Conservation (phyloP, 75 land plant genomes). For the Selaginella tamariscina region DNA sequence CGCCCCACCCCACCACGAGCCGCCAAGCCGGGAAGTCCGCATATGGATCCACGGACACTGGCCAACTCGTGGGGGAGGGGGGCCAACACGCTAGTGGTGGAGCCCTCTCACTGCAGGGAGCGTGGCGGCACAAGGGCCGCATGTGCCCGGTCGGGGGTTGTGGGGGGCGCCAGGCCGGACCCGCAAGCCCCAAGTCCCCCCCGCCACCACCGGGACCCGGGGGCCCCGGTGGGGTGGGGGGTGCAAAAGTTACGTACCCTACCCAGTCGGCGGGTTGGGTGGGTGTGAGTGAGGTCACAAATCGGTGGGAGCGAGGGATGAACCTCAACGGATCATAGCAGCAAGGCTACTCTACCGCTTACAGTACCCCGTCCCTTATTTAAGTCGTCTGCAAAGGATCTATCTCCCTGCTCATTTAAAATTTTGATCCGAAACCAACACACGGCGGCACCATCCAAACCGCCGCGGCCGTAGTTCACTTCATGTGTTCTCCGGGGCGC, state of each 20-base stretch:
- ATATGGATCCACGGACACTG: neutral
- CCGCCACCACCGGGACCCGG: neutral
- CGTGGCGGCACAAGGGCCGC: conserved; percentile 2
- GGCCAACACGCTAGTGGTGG: neutral
- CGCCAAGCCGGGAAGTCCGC: neutral
- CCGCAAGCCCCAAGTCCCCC: neutral
- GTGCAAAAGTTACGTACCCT: neutral
- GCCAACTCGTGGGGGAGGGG: neutral
- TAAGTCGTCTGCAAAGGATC: neutral
- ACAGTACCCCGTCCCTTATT: neutral
- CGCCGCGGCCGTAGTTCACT: too few relatives aligned
- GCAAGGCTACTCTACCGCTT: neutral
- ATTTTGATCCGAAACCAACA: conserved; percentile 16
- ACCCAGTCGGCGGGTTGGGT: neutral
- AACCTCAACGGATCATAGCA: neutral
- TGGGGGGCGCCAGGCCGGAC: conserved; percentile 1
- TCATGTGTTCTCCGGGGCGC: neutral
- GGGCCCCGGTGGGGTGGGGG: too few relatives aligned
- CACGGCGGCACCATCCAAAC: too few relatives aligned
- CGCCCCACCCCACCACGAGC: neutral
- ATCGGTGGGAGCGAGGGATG: conserved; percentile 14
- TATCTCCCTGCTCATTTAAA: neutral
- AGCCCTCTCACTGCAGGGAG: neutral
- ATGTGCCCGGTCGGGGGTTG: neutral
- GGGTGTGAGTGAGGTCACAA: too few relatives aligned